A percentile compares a stretch with the other conserved stretches of the same genome.
Evolutionary conservation across 768 basidiomycete species (phyloP).

Genomic region (Amanita phalloides): DNA sequence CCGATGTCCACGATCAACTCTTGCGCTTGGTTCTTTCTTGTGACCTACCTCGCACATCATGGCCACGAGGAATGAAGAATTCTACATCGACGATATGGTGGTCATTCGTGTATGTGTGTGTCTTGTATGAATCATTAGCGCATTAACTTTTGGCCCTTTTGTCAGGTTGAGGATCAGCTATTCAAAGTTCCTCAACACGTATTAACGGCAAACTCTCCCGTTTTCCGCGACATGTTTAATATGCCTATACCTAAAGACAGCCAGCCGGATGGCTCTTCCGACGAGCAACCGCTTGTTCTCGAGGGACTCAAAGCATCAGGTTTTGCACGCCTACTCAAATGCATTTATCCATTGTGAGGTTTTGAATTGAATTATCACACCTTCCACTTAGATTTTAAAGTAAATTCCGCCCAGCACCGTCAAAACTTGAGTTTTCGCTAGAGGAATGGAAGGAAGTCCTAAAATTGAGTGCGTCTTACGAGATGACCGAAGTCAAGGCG

Average conservation of each 20-base stretch:
- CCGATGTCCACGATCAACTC: too few species aligned
- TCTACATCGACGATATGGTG: not conserved
- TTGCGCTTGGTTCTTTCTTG: too few species aligned
- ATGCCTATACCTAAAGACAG: not conserved
- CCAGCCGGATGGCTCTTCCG: constrained; percentile 1
- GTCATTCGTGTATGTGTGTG: not conserved
- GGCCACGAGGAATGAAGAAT: not conserved
- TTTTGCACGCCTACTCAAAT: constrained; percentile 8
- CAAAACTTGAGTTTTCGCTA: too few species aligned
- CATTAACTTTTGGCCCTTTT: not conserved
- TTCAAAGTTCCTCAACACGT: constrained; percentile 3
- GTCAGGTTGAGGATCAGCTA: constrained; percentile 2
- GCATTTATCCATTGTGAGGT: constrained; percentile 12
- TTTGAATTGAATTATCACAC: not conserved
- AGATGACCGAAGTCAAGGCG: too few species aligned
- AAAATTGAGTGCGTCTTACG: too few species aligned
- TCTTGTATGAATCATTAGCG: not conserved
- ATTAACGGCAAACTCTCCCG: not conserved
- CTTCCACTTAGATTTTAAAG: not conserved
- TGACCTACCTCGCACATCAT: not conserved
- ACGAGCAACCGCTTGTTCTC: not conserved
- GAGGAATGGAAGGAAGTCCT: too few species aligned
- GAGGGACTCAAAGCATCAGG: not conserved
- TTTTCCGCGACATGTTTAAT: constrained; percentile 1
- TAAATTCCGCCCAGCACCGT: not conserved